phyloP scores from a whole-genome alignment of 345 rosid genomes.

The Punica granatum region DNA sequence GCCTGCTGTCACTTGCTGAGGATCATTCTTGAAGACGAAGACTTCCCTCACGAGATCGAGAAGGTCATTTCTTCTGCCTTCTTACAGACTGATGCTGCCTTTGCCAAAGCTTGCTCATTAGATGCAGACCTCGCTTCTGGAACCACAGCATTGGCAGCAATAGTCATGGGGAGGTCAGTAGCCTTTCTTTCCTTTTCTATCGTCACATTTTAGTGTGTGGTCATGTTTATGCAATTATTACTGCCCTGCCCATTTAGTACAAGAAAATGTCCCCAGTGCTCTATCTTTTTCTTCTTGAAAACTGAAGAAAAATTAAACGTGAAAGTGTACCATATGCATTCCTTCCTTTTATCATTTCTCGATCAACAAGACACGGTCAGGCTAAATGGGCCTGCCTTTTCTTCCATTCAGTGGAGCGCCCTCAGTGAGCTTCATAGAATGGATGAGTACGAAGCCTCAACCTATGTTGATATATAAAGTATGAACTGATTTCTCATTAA shows the following conservation, averaged over 20 bases:
- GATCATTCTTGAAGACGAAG: slow-evolving; percentile 57
- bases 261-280: neutral
- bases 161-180: slow-evolving; percentile 70
- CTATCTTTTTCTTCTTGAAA: neutral
- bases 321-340: neutral
- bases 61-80: slow-evolving; percentile 73
- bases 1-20: slow-evolving; percentile 59
- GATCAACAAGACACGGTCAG: neutral
- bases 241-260: neutral
- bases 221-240: neutral
- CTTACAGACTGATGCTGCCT: slow-evolving; percentile 73
- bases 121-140: slow-evolving; percentile 74
- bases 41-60: slow-evolving; percentile 60
- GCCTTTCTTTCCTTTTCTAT: neutral
- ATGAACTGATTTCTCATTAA: too few species aligned
- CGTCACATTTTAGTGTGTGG: neutral
- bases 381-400: neutral
- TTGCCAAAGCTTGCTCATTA: slow-evolving; percentile 61
- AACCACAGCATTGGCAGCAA: slow-evolving; percentile 81
- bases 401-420: neutral
- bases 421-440: neutral
- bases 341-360: neutral
- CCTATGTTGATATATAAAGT: too few species aligned
- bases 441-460: neutral
- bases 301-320: neutral